Conservation (phyloP, 192 early-diverging fungal genomes). For the Gonapodya prolifera region DNA sequence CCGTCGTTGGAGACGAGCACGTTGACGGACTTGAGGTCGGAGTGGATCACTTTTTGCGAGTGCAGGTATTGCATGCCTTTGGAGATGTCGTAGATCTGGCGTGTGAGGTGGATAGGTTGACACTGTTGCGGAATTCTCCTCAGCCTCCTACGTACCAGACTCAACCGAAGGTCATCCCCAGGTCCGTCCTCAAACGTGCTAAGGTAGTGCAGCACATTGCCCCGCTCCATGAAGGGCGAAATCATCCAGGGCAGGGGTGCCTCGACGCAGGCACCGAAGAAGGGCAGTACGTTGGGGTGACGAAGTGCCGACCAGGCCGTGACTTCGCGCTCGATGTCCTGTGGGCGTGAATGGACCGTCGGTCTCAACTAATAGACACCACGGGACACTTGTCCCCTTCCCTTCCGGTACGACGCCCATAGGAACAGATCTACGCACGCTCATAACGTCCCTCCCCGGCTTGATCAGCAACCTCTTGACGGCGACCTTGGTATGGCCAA, state of each 20-base stretch:
- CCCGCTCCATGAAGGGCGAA: neutral
- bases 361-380: neutral
- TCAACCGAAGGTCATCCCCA: neutral
- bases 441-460: neutral
- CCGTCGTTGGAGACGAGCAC: neutral
- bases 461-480: conserved; percentile 18
- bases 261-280: neutral
- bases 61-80: conserved; percentile 2
- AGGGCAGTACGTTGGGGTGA: neutral
- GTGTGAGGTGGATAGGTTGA: neutral
- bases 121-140: neutral
- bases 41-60: neutral
- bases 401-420: too few relatives aligned
- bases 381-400: too few relatives aligned
- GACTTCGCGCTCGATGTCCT: neutral
- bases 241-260: neutral
- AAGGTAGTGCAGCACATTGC: neutral
- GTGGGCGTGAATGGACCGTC: neutral
- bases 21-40: conserved; percentile 2
- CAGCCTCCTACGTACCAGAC: neutral
- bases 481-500: conserved; percentile 18
- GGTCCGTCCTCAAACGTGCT: neutral
- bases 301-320: neutral
- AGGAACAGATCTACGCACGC: neutral
- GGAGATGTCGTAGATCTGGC: neutral